These are phyloP conservation scores for Uronychia setigera DNA, from an alignment of 73 alveolate genomes.

Conservation along the genomic window DNA sequence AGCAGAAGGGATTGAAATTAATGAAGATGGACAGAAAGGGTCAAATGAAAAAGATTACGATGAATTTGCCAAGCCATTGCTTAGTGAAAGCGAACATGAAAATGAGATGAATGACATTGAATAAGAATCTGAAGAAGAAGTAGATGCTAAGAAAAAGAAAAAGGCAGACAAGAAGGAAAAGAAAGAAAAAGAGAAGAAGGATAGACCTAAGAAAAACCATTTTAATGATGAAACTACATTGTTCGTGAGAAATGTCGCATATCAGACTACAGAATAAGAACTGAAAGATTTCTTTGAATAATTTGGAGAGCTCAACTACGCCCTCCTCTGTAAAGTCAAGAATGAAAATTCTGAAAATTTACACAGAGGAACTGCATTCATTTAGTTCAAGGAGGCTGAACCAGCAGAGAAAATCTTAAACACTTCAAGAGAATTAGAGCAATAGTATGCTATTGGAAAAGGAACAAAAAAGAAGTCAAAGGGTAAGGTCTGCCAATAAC, in stretches of 20 bases:
- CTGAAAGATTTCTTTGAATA: constrained; percentile 72
- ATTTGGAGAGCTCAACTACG: constrained; percentile 74
- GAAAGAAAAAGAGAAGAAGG: constrained; percentile 14
- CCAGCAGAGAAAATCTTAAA: constrained; percentile 35
- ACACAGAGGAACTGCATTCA: constrained; percentile 57
- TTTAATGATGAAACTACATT: not conserved
- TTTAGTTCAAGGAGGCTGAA: constrained; percentile 31
- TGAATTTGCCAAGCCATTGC: not conserved
- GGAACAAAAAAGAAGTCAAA: constrained; percentile 13
- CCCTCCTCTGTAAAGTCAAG: constrained; percentile 32
- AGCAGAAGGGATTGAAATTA: constrained; percentile 32
- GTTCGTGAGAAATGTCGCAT: constrained; percentile 63
- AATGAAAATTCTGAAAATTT: constrained; percentile 12
- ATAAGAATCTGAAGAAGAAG: constrained; percentile 23
- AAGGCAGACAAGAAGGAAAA: constrained; percentile 13
- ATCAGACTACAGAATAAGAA: constrained; percentile 75
- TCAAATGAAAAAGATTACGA: constrained; percentile 52
- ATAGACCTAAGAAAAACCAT: constrained; percentile 11
- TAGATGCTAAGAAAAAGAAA: constrained; percentile 24
- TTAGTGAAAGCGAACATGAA: not conserved
- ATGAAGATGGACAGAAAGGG: constrained; percentile 40
- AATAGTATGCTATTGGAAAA: constrained; percentile 1
- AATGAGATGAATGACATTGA: not conserved
- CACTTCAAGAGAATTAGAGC: constrained; percentile 14
- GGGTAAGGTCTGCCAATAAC: not conserved